phyloP scores from a whole-genome alignment of 345 rosid species.

The Dipteronia dyeriana region DNA sequence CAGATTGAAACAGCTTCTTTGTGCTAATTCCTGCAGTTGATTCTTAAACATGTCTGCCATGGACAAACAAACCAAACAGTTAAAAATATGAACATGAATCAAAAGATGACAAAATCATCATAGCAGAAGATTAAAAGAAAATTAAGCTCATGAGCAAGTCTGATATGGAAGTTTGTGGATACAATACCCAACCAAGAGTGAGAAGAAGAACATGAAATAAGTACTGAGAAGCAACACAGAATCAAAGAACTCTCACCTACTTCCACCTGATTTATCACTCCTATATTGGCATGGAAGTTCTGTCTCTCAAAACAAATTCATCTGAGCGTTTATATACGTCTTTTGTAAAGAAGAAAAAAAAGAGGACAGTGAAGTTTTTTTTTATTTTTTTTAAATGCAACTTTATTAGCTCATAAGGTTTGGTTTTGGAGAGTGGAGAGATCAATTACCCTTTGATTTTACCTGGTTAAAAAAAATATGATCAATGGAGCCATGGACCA shows the following conservation, averaged over 20 bases:
- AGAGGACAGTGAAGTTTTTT: not conserved
- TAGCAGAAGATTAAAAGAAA: not conserved
- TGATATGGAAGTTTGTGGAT: not conserved
- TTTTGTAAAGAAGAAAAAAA: slow-evolving; percentile 11
- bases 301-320: slow-evolving; percentile 21
- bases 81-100: slow-evolving; percentile 1
- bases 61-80: not conserved
- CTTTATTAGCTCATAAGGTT: not conserved
- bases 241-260: slow-evolving; percentile 36
- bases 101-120: not conserved
- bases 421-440: not conserved
- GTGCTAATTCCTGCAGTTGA: slow-evolving; percentile 78
- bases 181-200: slow-evolving; percentile 7
- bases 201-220: slow-evolving; percentile 10
- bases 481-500: not conserved
- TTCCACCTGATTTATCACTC: slow-evolving; percentile 27
- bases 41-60: slow-evolving; percentile 64
- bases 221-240: slow-evolving; percentile 14
- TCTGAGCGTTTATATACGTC: not conserved
- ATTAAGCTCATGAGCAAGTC: too few species aligned
- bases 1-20: slow-evolving; percentile 77
- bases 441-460: slow-evolving; percentile 1
- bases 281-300: slow-evolving; percentile 30
- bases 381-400: not conserved
- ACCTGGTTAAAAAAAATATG: not conserved